phyloP scores from a whole-genome alignment of 2,329 filamentous ascomycete species.

The Hypoxylon sp. region DNA sequence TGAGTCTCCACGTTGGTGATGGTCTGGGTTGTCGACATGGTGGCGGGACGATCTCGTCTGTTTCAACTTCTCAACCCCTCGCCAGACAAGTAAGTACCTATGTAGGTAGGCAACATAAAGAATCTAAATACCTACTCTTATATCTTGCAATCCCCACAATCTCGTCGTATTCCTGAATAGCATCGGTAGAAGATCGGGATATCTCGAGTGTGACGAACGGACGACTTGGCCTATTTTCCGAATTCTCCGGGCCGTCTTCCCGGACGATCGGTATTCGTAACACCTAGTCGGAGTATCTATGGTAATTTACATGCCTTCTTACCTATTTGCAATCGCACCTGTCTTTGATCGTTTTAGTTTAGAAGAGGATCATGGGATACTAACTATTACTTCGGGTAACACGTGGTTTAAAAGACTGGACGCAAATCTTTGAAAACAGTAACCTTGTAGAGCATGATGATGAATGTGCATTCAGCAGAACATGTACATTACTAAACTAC shows the following conservation, averaged over 20 bases:
- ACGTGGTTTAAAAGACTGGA: no score
- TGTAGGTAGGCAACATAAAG: neutral
- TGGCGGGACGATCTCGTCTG: neutral
- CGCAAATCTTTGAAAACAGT: no score
- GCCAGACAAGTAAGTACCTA: neutral
- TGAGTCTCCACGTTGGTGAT: constrained; percentile 30
- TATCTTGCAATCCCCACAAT: neutral
- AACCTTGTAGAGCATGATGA: no score
- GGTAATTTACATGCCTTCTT: no score
- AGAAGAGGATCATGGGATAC: no score
- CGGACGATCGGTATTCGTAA: no score
- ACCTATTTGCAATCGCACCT: no score
- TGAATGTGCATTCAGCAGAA: neutral
- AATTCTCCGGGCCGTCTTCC: constrained; percentile 14
- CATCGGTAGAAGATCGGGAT: constrained; percentile 19
- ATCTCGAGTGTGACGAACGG: constrained; percentile 3
- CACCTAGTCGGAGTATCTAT: no score
- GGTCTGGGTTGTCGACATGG: constrained; percentile 37
- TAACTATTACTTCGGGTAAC: no score
- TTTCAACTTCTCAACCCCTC: no score
- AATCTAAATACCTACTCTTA: neutral
- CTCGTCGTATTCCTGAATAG: constrained; percentile 4
- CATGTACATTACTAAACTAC: constrained; percentile 4
- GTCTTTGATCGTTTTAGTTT: no score
- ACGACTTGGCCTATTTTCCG: neutral